A percentile compares a stretch with the other conserved stretches of the same genome.
These are phyloP conservation scores for Candolleomyces eurysporus DNA, from an alignment of 768 basidiomycete genomes.

Conservation along the genomic window DNA sequence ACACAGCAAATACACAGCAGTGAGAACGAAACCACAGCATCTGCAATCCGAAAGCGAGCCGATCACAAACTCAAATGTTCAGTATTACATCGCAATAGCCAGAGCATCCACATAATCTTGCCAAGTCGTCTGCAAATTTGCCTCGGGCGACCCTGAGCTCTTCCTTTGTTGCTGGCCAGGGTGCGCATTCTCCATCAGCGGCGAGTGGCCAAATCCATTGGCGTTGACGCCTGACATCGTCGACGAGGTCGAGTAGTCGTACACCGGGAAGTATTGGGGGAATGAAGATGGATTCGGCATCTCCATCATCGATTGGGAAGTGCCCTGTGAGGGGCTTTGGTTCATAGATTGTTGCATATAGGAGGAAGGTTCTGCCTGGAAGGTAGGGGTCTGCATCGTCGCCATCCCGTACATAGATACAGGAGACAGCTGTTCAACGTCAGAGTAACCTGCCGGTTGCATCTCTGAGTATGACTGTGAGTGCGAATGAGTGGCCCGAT, in stretches of 20 bases:
- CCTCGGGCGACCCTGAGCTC: conserved; percentile 58
- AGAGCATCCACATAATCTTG: conserved; percentile 57
- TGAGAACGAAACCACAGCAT: not conserved
- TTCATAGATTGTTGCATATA: conserved; percentile 24
- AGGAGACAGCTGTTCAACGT: conserved; percentile 36
- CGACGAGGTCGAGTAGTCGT: conserved; percentile 55
- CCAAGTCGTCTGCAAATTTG: conserved; percentile 62
- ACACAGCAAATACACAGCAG: not conserved
- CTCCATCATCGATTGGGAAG: conserved; percentile 10
- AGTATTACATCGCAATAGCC: conserved; percentile 19
- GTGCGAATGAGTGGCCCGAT: conserved; percentile 1
- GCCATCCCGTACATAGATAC: conserved; percentile 49
- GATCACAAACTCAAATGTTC: not conserved
- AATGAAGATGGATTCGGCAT: conserved; percentile 25
- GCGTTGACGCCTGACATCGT: conserved; percentile 21
- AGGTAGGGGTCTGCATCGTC: conserved; percentile 29
- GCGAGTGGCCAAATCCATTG: conserved; percentile 5
- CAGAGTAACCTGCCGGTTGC: conserved; percentile 21
- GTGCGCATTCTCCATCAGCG: conserved; percentile 9
- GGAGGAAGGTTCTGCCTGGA: conserved; percentile 31
- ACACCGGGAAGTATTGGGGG: conserved; percentile 75
- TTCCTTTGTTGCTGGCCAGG: conserved; percentile 25
- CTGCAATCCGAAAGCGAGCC: not conserved
- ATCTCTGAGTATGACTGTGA: conserved; percentile 7
- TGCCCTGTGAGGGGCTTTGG: conserved; percentile 1